Evolutionary conservation across 352 stramenopile species (phyloP).

Genomic region (Hyaloperonospora arabidopsidis): DNA sequence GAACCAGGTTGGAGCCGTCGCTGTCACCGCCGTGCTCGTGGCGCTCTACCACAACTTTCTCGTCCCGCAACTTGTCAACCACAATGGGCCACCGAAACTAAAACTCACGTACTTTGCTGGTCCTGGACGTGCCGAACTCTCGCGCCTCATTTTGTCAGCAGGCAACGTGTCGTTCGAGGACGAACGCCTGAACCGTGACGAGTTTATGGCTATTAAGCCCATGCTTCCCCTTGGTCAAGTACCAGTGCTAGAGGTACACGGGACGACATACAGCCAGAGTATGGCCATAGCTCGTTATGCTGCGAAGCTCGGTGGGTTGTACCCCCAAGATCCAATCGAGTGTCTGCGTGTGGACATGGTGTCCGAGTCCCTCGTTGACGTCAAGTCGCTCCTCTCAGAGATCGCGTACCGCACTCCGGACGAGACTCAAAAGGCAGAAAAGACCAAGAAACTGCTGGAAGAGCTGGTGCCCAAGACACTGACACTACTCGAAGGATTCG

Average conservation of each 20-base stretch:
- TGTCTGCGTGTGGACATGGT: slow-evolving; percentile 51
- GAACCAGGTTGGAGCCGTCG: slow-evolving; percentile 2
- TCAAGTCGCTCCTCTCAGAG: slow-evolving; percentile 31
- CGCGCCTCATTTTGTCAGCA: slow-evolving; percentile 45
- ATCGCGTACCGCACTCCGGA: slow-evolving; percentile 15
- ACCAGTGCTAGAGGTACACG: slow-evolving; percentile 41
- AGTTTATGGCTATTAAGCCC: slow-evolving; percentile 44
- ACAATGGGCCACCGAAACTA: slow-evolving; percentile 24
- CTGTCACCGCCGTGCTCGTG: not conserved
- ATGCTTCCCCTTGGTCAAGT: slow-evolving; percentile 47
- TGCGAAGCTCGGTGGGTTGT: slow-evolving; percentile 45
- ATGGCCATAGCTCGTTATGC: slow-evolving; percentile 55
- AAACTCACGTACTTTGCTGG: slow-evolving; percentile 72
- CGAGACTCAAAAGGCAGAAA: slow-evolving; percentile 34
- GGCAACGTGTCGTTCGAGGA: slow-evolving; percentile 62
- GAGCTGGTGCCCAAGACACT: slow-evolving; percentile 14
- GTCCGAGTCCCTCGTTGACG: slow-evolving; percentile 37
- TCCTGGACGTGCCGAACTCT: slow-evolving; percentile 45
- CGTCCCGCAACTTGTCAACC: not conserved
- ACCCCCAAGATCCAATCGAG: slow-evolving; percentile 42
- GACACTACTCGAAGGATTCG: slow-evolving; percentile 28
- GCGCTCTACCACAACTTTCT: not conserved
- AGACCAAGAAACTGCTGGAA: slow-evolving; percentile 35
- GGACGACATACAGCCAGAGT: slow-evolving; percentile 44
- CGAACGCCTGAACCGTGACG: slow-evolving; percentile 26